A percentile compares a stretch with the other conserved stretches of the same genome.
These are phyloP conservation scores for Seiridium unicorne DNA, from an alignment of 2,329 filamentous ascomycete species.

Conservation along the genomic window DNA sequence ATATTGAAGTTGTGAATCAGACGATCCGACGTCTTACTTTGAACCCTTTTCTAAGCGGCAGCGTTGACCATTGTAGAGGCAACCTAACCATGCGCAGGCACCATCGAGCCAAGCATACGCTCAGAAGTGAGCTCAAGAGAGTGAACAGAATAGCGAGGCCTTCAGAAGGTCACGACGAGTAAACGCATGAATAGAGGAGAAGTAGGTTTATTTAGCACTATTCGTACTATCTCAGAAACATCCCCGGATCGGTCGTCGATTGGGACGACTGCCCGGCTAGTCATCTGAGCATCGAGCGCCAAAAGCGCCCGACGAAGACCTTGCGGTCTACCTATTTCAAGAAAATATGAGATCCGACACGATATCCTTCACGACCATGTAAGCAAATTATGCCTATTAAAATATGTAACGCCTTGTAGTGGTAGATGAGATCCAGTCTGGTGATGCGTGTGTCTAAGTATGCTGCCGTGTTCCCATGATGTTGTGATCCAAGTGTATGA, in stretches of 20 bases:
- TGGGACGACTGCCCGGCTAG: not conserved
- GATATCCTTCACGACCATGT: not conserved
- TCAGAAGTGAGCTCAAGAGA: too few species aligned
- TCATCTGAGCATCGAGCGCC: not conserved
- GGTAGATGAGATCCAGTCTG: too few species aligned
- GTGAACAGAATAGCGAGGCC: too few species aligned
- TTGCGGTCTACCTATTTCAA: not conserved
- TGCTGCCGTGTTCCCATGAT: not conserved
- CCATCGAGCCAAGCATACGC: too few species aligned
- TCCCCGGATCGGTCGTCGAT: too few species aligned
- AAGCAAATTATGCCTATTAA: not conserved
- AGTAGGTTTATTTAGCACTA: constrained; percentile 4
- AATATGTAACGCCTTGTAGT: not conserved
- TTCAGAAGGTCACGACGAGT: not conserved
- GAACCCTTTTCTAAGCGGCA: too few species aligned
- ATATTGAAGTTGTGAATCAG: too few species aligned
- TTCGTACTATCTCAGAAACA: not conserved
- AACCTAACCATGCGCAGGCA: too few species aligned
- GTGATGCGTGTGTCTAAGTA: not conserved
- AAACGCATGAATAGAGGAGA: not conserved
- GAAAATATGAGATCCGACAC: not conserved
- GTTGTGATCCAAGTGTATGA: not conserved
- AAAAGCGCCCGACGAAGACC: not conserved
- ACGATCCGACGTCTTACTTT: too few species aligned
- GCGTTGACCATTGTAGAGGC: too few species aligned